A percentile compares a stretch with the other conserved stretches of the same genome.
Evolutionary conservation across 2,329 filamentous ascomycete genomes (phyloP).

Genomic region (Verticillium zaregamsianum): DNA sequence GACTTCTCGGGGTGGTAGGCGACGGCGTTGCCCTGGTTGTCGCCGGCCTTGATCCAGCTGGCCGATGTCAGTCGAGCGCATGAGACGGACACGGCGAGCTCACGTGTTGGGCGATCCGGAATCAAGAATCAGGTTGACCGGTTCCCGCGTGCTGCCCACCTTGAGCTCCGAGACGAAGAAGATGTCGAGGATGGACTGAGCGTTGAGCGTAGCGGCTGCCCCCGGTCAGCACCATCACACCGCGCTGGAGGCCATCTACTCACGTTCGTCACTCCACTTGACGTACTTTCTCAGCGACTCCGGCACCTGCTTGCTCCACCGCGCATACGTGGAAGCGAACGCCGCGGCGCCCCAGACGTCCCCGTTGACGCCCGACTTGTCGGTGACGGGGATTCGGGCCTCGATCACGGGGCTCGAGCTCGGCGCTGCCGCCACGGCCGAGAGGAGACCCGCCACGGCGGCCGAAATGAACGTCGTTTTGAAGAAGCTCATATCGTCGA

Average conservation of each 20-base stretch:
- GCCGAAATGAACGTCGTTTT: not conserved
- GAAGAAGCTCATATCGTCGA: not conserved
- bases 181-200: not conserved
- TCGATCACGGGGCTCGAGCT: not conserved
- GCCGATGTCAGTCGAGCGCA: not conserved
- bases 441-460: not conserved
- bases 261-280: not conserved
- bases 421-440: not conserved
- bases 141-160: slow-evolving; percentile 1
- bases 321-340: slow-evolving; percentile 6
- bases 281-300: slow-evolving; percentile 2
- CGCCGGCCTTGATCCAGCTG: slow-evolving; percentile 21
- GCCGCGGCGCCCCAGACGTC: slow-evolving; percentile 4
- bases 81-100: not conserved
- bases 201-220: not conserved
- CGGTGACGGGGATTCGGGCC: not conserved
- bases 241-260: not conserved
- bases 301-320: slow-evolving; percentile 8
- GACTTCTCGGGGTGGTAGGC: slow-evolving; percentile 43
- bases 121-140: slow-evolving; percentile 9
- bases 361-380: not conserved
- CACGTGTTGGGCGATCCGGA: slow-evolving; percentile 8
- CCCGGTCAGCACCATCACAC: not conserved
- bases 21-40: slow-evolving; percentile 39
- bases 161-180: not conserved